phyloP scores from a whole-genome alignment of 2,329 filamentous ascomycete genomes.

The Remersonia thermophila region DNA sequence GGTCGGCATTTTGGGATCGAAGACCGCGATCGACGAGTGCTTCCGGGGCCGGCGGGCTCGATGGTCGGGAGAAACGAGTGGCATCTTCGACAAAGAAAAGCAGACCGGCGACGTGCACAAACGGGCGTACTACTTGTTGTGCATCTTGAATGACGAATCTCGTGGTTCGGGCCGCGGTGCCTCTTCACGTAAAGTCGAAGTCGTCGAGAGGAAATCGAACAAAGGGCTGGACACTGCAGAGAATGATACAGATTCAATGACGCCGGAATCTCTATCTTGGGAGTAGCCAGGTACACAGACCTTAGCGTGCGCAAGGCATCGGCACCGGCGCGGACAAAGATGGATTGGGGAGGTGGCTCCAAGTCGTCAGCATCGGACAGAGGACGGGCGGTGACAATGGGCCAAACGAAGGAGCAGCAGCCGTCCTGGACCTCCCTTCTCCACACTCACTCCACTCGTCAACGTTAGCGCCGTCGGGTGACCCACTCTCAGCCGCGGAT shows the following conservation, averaged over 20 bases:
- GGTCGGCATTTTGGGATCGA: conserved; percentile 6
- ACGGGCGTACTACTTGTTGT: conserved; percentile 13
- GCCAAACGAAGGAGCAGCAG: not conserved
- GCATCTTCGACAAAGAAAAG: conserved; percentile 1
- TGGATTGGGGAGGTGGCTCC: not conserved
- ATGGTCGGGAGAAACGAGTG: conserved; percentile 1
- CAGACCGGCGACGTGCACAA: conserved; percentile 7
- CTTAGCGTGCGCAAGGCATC: too few species aligned
- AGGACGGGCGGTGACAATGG: conserved; percentile 1
- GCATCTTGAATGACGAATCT: conserved; percentile 12
- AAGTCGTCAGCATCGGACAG: not conserved
- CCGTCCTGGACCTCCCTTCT: not conserved
- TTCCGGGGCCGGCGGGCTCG: conserved; percentile 5
- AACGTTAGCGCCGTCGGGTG: too few species aligned
- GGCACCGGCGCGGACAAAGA: not conserved
- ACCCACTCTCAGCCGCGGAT: too few species aligned
- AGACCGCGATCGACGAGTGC: not conserved
- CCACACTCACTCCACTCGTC: not conserved
- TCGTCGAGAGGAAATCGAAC: conserved; percentile 4
- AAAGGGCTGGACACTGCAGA: not conserved
- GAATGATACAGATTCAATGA: too few species aligned
- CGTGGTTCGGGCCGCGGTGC: not conserved
- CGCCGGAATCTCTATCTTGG: too few species aligned
- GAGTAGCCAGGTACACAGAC: too few species aligned
- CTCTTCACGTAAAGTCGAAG: conserved; percentile 1